Evolutionary conservation across 192 early-diverging fungal species (phyloP).

Genomic region (Coemansia sp.): DNA sequence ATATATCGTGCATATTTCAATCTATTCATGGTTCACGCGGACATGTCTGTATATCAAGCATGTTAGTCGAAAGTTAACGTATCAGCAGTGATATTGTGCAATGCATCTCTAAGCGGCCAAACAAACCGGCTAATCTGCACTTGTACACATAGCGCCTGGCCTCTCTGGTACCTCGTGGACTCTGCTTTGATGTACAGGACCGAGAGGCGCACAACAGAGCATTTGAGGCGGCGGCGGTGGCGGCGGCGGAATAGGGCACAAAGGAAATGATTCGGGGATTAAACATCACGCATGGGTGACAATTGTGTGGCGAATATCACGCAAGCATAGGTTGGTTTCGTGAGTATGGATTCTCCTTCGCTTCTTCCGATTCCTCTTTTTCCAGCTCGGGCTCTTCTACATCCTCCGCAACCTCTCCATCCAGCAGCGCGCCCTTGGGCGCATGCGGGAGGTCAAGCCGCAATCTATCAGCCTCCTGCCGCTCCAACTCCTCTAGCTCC

Average conservation of each 20-base stretch:
- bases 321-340: conserved; percentile 45
- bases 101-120: neutral
- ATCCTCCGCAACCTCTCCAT: neutral
- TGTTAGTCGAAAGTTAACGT: neutral
- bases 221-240: neutral
- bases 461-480: conserved; percentile 31
- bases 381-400: neutral
- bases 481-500: conserved; percentile 74
- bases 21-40: neutral
- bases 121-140: neutral
- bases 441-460: conserved; percentile 30
- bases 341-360: neutral
- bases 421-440: conserved; percentile 21
- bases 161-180: neutral
- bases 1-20: neutral
- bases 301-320: conserved; percentile 1
- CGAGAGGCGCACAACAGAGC: neutral
- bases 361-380: conserved; percentile 16
- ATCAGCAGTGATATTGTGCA: neutral
- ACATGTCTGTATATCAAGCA: neutral
- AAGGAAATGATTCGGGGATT: too few species aligned
- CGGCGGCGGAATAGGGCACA: too few species aligned
- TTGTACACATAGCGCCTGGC: neutral
- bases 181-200: neutral
- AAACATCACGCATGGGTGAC: too few species aligned